Evolutionary conservation across 345 rosid genomes (phyloP), one percentile per base, ranked within the genome.

Genomic region (Melastoma malabathricum): DNA sequence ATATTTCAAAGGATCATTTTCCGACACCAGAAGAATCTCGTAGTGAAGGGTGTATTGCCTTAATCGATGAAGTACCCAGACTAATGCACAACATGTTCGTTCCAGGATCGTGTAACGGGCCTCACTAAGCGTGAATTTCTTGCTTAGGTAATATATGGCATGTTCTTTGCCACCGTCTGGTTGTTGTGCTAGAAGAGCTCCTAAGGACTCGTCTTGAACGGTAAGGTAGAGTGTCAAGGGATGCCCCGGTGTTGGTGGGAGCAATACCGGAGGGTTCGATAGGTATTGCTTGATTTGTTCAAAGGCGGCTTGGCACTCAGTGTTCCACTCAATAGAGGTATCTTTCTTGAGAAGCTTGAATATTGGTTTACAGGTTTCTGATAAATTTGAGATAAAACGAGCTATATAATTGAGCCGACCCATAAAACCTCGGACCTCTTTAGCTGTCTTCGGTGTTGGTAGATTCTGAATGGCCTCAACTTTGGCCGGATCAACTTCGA

Each of bases 71-170:
- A 55, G 9, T 0, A 10, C 10, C 62, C 62, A 66, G 0, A 41
- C 31, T 1, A 60, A 14, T 4, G 59, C 44, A n/a, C 39, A 52
- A 66, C 51, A 66, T 0, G 6, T 23, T 2, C 34, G 46, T 7
- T 66, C 47, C 0, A 47, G 9, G 0, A 3, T 10, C 0, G 29
- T 18, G 25, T 43, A 61, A 0, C 13, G 13, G 0, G 43, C 5
- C 13, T 2, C 13, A 0, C 9, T 15, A 13, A 31, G 57, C 0
- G n/a, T 15, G 5, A 0, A 34, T 2, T 19, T 65, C 17, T 50
- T 29, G 3, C 45, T 60, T 7, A 56, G 6, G 5, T 29, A 50
- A 15, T 56, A 60, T 1, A 60, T 44, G 0, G 46, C 58, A 20
- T 47, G 1, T 10, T 49, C 62, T 1, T 25, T 57, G 2, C 23